A percentile compares a stretch with the other conserved stretches of the same genome.
These are phyloP conservation scores for Marasmius fiardii DNA, from an alignment of 1,284 basidiomycete species.

Conservation along the genomic window DNA sequence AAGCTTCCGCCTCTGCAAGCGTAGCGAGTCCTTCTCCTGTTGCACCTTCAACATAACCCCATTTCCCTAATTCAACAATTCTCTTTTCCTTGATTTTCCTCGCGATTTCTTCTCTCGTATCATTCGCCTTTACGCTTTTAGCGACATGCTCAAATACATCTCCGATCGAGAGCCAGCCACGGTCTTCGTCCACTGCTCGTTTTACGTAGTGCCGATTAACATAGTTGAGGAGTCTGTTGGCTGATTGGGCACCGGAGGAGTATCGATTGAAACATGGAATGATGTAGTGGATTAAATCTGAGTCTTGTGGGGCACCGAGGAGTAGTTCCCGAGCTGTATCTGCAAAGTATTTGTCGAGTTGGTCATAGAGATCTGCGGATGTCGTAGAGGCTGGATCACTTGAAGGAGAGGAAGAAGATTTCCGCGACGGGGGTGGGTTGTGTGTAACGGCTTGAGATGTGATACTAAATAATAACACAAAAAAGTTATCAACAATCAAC, in stretches of 20 bases:
- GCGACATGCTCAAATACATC: constrained; percentile 66
- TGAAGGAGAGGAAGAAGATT: constrained; percentile 12
- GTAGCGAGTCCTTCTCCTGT: constrained; percentile 37
- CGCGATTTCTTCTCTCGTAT: constrained; percentile 55
- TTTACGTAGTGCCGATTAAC: constrained; percentile 78
- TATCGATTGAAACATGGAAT: constrained; percentile 68
- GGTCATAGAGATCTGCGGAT: constrained; percentile 67
- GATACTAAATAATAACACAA: constrained; percentile 36
- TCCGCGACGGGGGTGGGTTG: constrained; percentile 22
- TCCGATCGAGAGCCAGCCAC: constrained; percentile 66
- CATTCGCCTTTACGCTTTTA: constrained; percentile 46
- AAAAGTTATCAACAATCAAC: not conserved
- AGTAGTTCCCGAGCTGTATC: constrained; percentile 50
- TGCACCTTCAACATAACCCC: constrained; percentile 59
- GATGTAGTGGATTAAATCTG: constrained; percentile 64
- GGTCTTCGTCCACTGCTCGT: constrained; percentile 71
- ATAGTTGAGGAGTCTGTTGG: constrained; percentile 71
- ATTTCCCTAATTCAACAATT: constrained; percentile 60
- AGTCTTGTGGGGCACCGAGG: constrained; percentile 57
- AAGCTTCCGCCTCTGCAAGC: constrained; percentile 52
- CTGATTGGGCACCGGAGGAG: constrained; percentile 58
- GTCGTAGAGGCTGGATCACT: constrained; percentile 28
- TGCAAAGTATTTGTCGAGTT: constrained; percentile 46
- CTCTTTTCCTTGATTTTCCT: constrained; percentile 54
- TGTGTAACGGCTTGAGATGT: constrained; percentile 54